Conservation (phyloP, 2,329 filamentous ascomycete genomes). For the Westerdykella aurantiaca region DNA sequence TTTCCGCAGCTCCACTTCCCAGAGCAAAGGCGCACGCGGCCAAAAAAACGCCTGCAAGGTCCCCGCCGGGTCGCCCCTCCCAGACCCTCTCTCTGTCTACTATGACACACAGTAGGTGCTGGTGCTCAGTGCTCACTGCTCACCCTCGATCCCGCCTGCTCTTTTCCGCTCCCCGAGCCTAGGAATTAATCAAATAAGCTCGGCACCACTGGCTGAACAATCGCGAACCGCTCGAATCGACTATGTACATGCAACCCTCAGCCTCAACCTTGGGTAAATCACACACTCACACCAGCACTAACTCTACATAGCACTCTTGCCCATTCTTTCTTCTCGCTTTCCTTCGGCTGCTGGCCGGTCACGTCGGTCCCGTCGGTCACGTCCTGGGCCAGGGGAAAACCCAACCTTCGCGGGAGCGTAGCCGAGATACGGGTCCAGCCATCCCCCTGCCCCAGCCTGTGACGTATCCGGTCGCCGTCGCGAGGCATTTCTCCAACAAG, state of each 20-base stretch:
- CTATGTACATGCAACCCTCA: not conserved
- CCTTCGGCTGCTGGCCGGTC: constrained; percentile 16
- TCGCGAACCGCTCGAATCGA: not conserved
- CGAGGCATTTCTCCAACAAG: not conserved
- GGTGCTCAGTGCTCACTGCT: too few relatives aligned
- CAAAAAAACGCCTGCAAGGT: too few relatives aligned
- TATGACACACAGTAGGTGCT: too few relatives aligned
- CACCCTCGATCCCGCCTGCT: constrained; percentile 6
- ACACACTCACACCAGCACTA: too few relatives aligned
- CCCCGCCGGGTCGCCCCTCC: too few relatives aligned
- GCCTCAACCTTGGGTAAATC: not conserved
- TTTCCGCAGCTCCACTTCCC: too few relatives aligned
- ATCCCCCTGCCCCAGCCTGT: not conserved
- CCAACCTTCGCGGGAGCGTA: constrained; percentile 1
- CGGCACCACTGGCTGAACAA: constrained; percentile 3
- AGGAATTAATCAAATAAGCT: constrained; percentile 19
- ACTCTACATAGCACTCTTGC: too few relatives aligned
- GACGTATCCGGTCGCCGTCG: not conserved
- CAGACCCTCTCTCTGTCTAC: too few relatives aligned
- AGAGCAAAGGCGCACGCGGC: too few relatives aligned
- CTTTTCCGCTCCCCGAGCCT: constrained; percentile 14
- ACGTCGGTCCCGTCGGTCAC: not conserved
- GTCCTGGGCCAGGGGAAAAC: too few relatives aligned
- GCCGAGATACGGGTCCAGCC: constrained; percentile 8
- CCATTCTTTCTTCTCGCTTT: constrained; percentile 20